Evolutionary conservation across 225 moss, liverwort and hornwort genomes (phyloP), one percentile per base, ranked within the genome.

Genomic region (Polytrichum commune): DNA sequence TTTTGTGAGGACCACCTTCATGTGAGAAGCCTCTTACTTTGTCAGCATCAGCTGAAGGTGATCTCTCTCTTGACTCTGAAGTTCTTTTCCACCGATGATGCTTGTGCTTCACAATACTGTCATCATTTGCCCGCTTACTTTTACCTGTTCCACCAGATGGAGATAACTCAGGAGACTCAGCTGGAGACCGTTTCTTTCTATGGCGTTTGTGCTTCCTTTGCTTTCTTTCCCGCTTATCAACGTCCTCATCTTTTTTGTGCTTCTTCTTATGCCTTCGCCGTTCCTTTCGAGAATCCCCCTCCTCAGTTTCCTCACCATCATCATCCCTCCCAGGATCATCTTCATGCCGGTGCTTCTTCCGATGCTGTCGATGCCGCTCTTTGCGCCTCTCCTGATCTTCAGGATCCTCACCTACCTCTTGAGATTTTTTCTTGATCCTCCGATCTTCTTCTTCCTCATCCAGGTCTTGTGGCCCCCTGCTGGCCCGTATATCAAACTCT

Each of bases 191-290:
- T 62, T 75, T 85, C 80, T 71, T 79, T 32, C 78, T 68, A 60
- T 88, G 85, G 66, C 77, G 82, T n/a, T 82, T 80, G 68, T 89
- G 86, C 72, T 78, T 89, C 35, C 93, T 89, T 62, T 90, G 84
- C 57, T 84, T 96, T 81, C 79, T 90, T 63, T 92, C 91, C 27
- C 90, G 84, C 80, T 88, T 91, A 71, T 96, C 93, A 54, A 67
- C 69, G 4, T 90, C 91, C 24, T 96, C 96, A 54, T 92, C 91
- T 76, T 84, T 88, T 69, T 84, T 83, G 32, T 87, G 87, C 65
- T 81, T 93, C 78, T 85, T 93, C 80, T 85, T 93, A 54, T 90
- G 96, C 7, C 92, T 83, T 65, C 93, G 80, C 67, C 89, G 84
- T 35, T 89, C 93, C 84, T 86, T 92, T 22, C 90, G 81, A 68